Evolutionary conservation across 306 rosid species (phyloP).

Genomic region (Betula pendula): DNA sequence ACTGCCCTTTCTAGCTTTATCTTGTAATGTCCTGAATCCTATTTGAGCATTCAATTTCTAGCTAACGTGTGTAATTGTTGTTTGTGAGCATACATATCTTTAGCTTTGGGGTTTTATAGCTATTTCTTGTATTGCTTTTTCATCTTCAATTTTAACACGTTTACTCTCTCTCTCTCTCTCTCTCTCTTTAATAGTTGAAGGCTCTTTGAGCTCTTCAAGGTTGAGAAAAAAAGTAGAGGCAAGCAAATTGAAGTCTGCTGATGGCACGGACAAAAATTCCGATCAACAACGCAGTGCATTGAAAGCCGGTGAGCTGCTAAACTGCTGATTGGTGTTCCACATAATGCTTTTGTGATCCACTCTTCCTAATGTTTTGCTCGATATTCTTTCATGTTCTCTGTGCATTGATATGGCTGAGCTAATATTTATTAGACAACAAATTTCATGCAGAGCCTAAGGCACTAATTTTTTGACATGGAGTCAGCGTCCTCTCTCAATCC

Average conservation of each 20-base stretch:
- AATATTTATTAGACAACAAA: constrained; percentile 13
- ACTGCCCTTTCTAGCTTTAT: neutral
- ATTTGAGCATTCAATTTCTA: neutral
- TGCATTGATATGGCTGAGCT: constrained; percentile 19
- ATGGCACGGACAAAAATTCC: constrained; percentile 27
- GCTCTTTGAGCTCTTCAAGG: constrained; percentile 77
- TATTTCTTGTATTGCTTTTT: neutral
- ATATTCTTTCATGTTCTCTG: neutral
- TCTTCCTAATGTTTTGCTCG: neutral
- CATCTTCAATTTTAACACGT: constrained; percentile 7
- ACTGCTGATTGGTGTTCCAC: constrained; percentile 1
- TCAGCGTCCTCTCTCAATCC: neutral
- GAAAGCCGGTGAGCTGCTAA: constrained; percentile 51
- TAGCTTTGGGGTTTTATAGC: neutral
- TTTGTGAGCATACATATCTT: neutral
- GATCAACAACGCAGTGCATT: constrained; percentile 26
- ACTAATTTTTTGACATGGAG: constrained; percentile 35
- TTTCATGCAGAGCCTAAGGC: constrained; percentile 45
- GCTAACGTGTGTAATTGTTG: constrained; percentile 1
- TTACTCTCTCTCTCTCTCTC: neutral
- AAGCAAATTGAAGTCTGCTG: constrained; percentile 35
- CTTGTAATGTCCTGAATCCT: neutral
- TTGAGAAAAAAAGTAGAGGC: constrained; percentile 41
- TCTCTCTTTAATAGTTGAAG: constrained; percentile 61
- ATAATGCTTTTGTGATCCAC: neutral